These are phyloP conservation scores for Acer yangbiense DNA, from an alignment of 345 rosid genomes.

Conservation along the genomic window DNA sequence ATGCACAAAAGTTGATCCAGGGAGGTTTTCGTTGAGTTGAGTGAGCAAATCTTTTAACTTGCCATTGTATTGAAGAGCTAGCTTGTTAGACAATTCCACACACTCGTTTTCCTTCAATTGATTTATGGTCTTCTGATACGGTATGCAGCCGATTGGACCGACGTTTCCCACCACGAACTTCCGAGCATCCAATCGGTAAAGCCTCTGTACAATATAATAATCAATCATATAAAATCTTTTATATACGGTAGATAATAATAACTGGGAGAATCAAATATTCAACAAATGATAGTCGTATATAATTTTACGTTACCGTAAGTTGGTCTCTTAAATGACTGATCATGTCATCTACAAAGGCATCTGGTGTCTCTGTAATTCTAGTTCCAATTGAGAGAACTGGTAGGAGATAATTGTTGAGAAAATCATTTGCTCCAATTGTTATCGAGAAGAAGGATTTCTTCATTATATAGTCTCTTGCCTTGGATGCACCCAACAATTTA, in stretches of 20 bases:
- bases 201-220: constrained; percentile 51
- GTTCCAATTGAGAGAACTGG: constrained; percentile 79
- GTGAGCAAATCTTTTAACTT: constrained; percentile 60
- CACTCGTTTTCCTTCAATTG: constrained; percentile 64
- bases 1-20: constrained; percentile 65
- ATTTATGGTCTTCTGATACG: constrained; percentile 78
- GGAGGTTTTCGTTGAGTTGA: constrained; percentile 58
- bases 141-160: constrained; percentile 96
- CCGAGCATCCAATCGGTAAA: constrained; percentile 74
- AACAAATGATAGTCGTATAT: too few species aligned
- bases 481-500: constrained; percentile 59
- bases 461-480: constrained; percentile 60
- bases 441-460: constrained; percentile 69
- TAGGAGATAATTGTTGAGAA: constrained; percentile 87
- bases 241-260: too few species aligned
- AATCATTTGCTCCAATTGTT: constrained; percentile 87
- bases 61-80: constrained; percentile 71
- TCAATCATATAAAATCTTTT: too few species aligned
- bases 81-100: constrained; percentile 70
- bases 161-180: constrained; percentile 89
- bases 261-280: too few species aligned
- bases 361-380: constrained; percentile 68
- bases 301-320: constrained; percentile 48
- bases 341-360: constrained; percentile 72
- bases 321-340: constrained; percentile 58